Base-by-base conservation (phyloP, 495 filamentous ascomycete genomes). In the Ramalina peruviana region DNA sequence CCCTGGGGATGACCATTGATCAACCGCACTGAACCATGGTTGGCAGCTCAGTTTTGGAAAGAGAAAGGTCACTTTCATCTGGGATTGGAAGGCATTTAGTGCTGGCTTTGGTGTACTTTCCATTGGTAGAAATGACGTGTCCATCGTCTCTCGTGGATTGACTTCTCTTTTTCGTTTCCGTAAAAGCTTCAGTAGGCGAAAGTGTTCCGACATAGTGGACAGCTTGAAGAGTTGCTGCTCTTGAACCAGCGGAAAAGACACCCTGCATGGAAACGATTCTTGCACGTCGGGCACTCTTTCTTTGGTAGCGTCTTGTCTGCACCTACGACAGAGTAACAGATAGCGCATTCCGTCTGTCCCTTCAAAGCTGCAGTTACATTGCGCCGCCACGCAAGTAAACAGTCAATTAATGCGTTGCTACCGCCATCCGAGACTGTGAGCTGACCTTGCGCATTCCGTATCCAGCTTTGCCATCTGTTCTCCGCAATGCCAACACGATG, bases 241-340 rank as follows among this genome's bases (percentile, higher is more conserved):
- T 85, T 82, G 71, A 98, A 96, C 90, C 90, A 98, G 63, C 87
- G 86, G 70, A 82, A 90, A 63, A 98, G 67, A 68, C 90, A 98
- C 6, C 77, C 73, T 5, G 80, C 75, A 67, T 99, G 93, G 69
- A 96, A 99, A 48, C 82, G 68, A 66, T 99, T 87, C 70, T 88
- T 89, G 72, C 93, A 99, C 4, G 92, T 97, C 44, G 75, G 73
- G 67, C 93, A 99, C 42, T 79, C 72, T 67, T 95, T 96, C 60
- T 84, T 88, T 1, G 93, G 92, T 55, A 93, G 75, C 65, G 82
- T 81, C 71, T 84, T 85, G 61, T 94, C 88, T 15, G 74, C 79
- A 25, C 85, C 82, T 47, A 98, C 83, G 56, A 97, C 88, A 41
- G 81, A 86, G 67, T 96, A 97, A 69, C 92, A 98, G 61, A 97